Evolutionary conservation across 805 yeast genomes (phyloP), one percentile per base, ranked within the genome.

Genomic region (Wickerhamiella shivajii): DNA sequence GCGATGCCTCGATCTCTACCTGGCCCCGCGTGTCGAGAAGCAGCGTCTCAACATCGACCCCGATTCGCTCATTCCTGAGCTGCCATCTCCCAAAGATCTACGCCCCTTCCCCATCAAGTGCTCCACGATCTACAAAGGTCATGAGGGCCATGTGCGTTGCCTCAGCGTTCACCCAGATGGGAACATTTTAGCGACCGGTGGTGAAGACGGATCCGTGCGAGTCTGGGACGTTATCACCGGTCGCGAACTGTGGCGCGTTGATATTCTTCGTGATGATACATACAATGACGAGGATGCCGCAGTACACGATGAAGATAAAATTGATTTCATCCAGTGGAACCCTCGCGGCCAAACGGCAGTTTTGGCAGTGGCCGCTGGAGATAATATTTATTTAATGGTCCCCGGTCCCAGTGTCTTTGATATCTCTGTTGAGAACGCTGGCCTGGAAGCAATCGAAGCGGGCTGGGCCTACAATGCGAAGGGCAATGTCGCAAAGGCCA

Each of bases 141-240:
- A 87, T 53, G 59, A 60, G 27, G 93, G 77, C 27, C 75, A 75
- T 48, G 74, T 90, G 31, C 74, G 98, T 55, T 66, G 87, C 2
- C 51, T 90, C 18, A 71, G 85, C 6, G 68, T 87, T 30, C 93
- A 87, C 52, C 93, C 94, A 32, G 64, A 74, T 20, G 98, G 98
- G 4, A 64, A 77, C 46, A 90, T 94, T 90, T 63, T 90, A 37
- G 98, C 98, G 14, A 90, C 98, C 3, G 98, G 96, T 38, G 79
- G 93, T 12, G 97, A 90, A 53, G 98, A 90, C 53, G 97, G 97
- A 36, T 69, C 85, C 12, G 85, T 90, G 5, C 69, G 95, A 46
- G 67, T 90, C n/a, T 90, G 98, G 97, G 98, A 90, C 60, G 75
- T 84, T 13, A 60, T 84, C 39, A 81, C 96, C 4, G 98, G 98